These are phyloP conservation scores for Sphaerulina populicola DNA, from an alignment of 2,329 filamentous ascomycete species.

Conservation along the genomic window DNA sequence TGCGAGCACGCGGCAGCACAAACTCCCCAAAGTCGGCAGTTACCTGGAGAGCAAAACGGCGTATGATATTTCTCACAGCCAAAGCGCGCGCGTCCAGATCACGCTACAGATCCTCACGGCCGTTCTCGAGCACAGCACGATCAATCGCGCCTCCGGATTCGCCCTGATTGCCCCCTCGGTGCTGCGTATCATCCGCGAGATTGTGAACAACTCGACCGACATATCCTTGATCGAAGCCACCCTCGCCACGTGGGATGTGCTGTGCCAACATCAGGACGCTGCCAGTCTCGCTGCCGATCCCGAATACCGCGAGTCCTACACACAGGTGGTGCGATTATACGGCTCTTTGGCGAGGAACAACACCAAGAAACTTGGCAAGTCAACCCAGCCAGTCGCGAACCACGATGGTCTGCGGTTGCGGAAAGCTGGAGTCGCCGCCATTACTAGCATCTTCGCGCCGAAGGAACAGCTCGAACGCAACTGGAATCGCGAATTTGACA, in stretches of 20 bases:
- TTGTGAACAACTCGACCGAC: constrained; percentile 69
- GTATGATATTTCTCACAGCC: constrained; percentile 79
- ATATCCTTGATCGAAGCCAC: constrained; percentile 90
- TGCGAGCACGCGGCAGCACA: constrained; percentile 84
- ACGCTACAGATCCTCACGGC: constrained; percentile 87
- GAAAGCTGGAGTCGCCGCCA: constrained; percentile 53
- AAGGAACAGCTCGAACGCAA: constrained; percentile 49
- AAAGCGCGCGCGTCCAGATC: constrained; percentile 80
- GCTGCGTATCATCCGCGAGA: constrained; percentile 71
- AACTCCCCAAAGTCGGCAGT: constrained; percentile 89
- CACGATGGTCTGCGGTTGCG: constrained; percentile 62
- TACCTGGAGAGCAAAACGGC: constrained; percentile 93
- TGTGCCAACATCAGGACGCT: constrained; percentile 81
- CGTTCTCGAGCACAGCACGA: constrained; percentile 67
- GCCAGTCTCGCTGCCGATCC: constrained; percentile 79
- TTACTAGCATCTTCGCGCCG: constrained; percentile 70
- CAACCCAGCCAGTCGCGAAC: constrained; percentile 40
- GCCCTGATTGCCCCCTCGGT: constrained; percentile 72
- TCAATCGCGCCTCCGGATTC: constrained; percentile 67
- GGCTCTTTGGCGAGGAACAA: constrained; percentile 62
- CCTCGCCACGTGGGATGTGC: constrained; percentile 73
- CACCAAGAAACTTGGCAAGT: constrained; percentile 30
- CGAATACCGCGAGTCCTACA: constrained; percentile 71
- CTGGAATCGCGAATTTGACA: constrained; percentile 52
- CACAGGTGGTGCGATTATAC: constrained; percentile 71